Conservation (phyloP, 208 protist genomes). For the Crithidia bombi region DNA sequence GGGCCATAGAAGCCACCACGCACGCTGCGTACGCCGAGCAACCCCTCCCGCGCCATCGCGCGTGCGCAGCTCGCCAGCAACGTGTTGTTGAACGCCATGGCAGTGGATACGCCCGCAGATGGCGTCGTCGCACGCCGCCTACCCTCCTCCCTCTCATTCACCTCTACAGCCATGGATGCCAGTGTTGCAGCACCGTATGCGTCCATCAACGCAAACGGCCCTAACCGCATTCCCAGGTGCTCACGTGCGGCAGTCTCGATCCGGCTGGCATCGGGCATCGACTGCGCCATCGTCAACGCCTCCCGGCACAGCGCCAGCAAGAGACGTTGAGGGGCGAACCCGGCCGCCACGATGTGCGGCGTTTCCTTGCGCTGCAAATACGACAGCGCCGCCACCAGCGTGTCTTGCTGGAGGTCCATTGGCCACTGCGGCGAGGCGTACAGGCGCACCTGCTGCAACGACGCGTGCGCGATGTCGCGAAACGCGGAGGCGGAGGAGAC, state of each 20-base stretch:
- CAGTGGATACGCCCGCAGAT: not conserved
- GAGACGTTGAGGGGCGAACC: conserved; percentile 45
- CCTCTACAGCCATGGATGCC: conserved; percentile 43
- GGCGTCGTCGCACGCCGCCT: not conserved
- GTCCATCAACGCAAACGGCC: conserved; percentile 62
- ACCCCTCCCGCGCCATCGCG: conserved; percentile 50
- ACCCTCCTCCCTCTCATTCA: conserved; percentile 2
- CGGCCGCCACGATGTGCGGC: conserved; percentile 60
- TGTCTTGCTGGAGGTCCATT: conserved; percentile 49
- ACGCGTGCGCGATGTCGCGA: conserved; percentile 26
- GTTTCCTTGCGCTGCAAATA: conserved; percentile 48
- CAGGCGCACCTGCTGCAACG: conserved; percentile 70
- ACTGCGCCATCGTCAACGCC: conserved; percentile 37
- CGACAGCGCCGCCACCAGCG: conserved; percentile 50
- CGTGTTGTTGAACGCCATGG: not conserved
- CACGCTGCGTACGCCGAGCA: conserved; percentile 30
- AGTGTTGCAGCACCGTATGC: conserved; percentile 41
- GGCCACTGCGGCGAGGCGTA: conserved; percentile 52
- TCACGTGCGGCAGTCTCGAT: conserved; percentile 54
- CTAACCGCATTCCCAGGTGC: conserved; percentile 47
- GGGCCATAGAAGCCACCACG: conserved; percentile 65
- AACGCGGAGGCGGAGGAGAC: conserved; percentile 53
- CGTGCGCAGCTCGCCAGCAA: conserved; percentile 24
- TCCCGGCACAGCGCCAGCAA: conserved; percentile 49
- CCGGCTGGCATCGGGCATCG: conserved; percentile 22